These are phyloP conservation scores for Kalmanozyma brasiliensis DNA, from an alignment of 1,284 basidiomycete genomes.

Conservation along the genomic window DNA sequence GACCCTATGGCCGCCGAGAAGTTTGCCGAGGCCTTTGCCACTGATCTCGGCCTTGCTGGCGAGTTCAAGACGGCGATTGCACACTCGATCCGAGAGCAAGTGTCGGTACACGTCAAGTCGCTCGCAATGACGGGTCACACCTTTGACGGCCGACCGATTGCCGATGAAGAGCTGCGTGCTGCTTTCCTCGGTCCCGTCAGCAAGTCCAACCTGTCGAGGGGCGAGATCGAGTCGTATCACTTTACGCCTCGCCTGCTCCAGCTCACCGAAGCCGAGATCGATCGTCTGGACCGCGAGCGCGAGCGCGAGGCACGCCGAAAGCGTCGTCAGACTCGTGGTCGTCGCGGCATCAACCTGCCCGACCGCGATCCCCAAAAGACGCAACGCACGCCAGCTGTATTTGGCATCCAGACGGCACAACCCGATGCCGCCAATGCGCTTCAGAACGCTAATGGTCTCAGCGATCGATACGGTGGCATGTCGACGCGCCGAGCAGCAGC, in stretches of 20 bases:
- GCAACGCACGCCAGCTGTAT: slow-evolving; percentile 73
- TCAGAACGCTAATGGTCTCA: slow-evolving; percentile 28
- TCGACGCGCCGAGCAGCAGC: slow-evolving; percentile 58
- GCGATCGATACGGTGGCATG: slow-evolving; percentile 45
- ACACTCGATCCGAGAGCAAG: slow-evolving; percentile 95
- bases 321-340: slow-evolving; percentile 83
- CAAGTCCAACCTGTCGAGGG: slow-evolving; percentile 70
- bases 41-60: slow-evolving; percentile 87
- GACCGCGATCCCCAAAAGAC: slow-evolving; percentile 94
- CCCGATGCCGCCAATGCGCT: slow-evolving; percentile 29
- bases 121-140: slow-evolving; percentile 90
- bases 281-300: slow-evolving; percentile 87
- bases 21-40: slow-evolving; percentile 87
- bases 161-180: slow-evolving; percentile 90
- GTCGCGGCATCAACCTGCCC: slow-evolving; percentile 87
- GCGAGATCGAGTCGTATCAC: slow-evolving; percentile 73
- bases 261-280: slow-evolving; percentile 85
- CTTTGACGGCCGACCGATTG: slow-evolving; percentile 79
- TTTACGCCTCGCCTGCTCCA: slow-evolving; percentile 90
- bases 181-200: slow-evolving; percentile 83
- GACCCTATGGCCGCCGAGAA: slow-evolving; percentile 84
- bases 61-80: slow-evolving; percentile 91
- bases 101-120: slow-evolving; percentile 88
- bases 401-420: slow-evolving; percentile 59
- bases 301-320: slow-evolving; percentile 91